phyloP scores from a whole-genome alignment of 768 basidiomycete species.

The Clitopilus passeckerianus region DNA sequence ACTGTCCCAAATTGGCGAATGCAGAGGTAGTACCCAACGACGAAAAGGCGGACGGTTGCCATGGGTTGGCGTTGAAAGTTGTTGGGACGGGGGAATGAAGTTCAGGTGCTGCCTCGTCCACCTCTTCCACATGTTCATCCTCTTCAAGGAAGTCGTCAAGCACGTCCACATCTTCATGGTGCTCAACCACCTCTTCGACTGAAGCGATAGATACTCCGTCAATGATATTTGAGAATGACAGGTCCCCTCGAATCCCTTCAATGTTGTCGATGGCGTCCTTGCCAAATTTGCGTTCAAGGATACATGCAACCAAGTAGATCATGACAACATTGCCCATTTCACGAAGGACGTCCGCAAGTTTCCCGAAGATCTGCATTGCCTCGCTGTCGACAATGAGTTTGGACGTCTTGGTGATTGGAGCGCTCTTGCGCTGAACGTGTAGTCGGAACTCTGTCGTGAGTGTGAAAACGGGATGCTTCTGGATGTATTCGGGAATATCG shows the following conservation, averaged over 20 bases:
- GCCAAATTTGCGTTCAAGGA: constrained; percentile 84
- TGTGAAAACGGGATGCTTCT: constrained; percentile 71
- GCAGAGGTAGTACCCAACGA: constrained; percentile 1
- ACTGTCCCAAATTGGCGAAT: constrained; percentile 4
- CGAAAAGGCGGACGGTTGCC: constrained; percentile 6
- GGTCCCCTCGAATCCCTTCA: constrained; percentile 53
- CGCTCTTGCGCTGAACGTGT: constrained; percentile 76
- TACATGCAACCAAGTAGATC: constrained; percentile 86
- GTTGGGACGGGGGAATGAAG: constrained; percentile 8
- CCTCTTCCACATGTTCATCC: constrained; percentile 13
- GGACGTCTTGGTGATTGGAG: constrained; percentile 68
- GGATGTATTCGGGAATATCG: constrained; percentile 64
- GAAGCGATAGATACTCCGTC: constrained; percentile 45
- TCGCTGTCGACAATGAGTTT: constrained; percentile 55
- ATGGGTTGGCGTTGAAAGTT: constrained; percentile 14
- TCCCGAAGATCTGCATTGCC: constrained; percentile 64
- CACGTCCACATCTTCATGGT: constrained; percentile 15
- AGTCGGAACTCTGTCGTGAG: constrained; percentile 77
- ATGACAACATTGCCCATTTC: constrained; percentile 64
- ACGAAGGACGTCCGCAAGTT: constrained; percentile 57
- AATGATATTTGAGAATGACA: constrained; percentile 60
- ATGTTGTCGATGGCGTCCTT: constrained; percentile 76
- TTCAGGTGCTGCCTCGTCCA: background rate
- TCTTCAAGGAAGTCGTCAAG: constrained; percentile 10
- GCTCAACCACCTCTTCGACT: constrained; percentile 12